Evolutionary conservation across 73 alveolate species (phyloP).

Genomic region (Paramecium primaurelia): DNA sequence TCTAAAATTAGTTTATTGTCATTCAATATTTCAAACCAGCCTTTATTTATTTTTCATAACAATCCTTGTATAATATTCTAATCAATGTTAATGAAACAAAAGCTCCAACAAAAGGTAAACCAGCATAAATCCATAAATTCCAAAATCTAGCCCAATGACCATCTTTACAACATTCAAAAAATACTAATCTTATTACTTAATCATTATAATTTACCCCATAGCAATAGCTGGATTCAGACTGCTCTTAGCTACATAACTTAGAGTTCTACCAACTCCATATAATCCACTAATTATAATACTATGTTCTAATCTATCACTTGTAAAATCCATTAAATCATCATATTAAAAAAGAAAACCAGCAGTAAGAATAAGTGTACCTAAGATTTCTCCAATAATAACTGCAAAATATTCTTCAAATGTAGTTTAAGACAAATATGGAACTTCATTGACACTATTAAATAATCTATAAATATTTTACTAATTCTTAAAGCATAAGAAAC

Average conservation of each 20-base stretch:
- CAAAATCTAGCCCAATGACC: slow-evolving; percentile 41
- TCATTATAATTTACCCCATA: neutral
- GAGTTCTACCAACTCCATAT: slow-evolving; percentile 43
- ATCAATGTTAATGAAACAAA: neutral
- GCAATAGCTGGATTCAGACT: slow-evolving; percentile 47
- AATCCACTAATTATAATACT: neutral
- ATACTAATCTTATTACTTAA: neutral
- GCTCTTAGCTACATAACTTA: slow-evolving; percentile 5
- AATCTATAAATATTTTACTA: neutral
- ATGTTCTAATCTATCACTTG: slow-evolving; percentile 19
- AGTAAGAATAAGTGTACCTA: slow-evolving; percentile 11
- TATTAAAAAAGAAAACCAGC: slow-evolving; percentile 25
- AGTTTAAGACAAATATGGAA: slow-evolving; percentile 22
- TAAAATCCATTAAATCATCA: slow-evolving; percentile 27
- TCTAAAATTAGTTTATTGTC: neutral
- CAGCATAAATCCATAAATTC: slow-evolving; percentile 22
- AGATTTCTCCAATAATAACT: neutral
- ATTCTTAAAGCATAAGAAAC: slow-evolving; percentile 3
- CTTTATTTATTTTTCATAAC: slow-evolving; percentile 14
- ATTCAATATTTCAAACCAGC: neutral
- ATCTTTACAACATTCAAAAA: slow-evolving; percentile 46
- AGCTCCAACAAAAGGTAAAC: slow-evolving; percentile 16
- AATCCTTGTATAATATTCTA: neutral
- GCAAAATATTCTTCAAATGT: neutral
- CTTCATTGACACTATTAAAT: neutral